Evolutionary conservation across 164 flowering plant genomes (phyloP), one percentile per base, ranked within the genome.

Genomic region (Taxillus chinensis): DNA sequence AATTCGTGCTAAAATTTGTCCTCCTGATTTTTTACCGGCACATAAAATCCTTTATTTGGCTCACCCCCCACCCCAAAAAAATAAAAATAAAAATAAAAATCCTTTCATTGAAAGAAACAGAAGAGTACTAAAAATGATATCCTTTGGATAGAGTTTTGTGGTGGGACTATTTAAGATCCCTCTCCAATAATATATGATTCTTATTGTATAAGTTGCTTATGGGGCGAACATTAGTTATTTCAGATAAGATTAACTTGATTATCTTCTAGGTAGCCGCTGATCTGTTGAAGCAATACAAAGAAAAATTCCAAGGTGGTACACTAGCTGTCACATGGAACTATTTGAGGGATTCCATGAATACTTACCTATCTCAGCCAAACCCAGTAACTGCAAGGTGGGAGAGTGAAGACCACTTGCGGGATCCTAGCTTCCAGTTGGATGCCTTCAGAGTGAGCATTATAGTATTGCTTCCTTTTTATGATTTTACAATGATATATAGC

Each of bases 371-470:
- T 64, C 96, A 83, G 75, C 98, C 98, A 56, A 93, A 93, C 70
- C 98, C 97, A 7, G 96, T 93, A 45, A 93, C 96, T 58, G 73
- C 87, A 58, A 77, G 97, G 43, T 90, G 98, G 96, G 97, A 93
- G 83, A 77, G 98, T 68, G 86, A 67, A 80, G 91, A 86, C 49
- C 98, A 93, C 74, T 69, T 93, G 69, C 73, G 97, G 61, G 83
- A 93, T 76, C 96, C 97, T 39, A 81, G 68, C 17, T 90, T 93
- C 73, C 98, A 93, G 76, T 71, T 93, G 66, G 95, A 93, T 79
- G 97, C 98, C 59, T 93, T 93, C 70, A 78, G 96, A 78, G 98
- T 93, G 72, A 76, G 83, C 73, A 16, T 43, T 41, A 52, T 52
- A 41, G 59, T 12, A 3, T 39, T 55, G 16, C 61, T 63, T 3